Evolutionary conservation across 2,329 filamentous ascomycete genomes (phyloP).

Genomic region (Hypoxylon sp.): DNA sequence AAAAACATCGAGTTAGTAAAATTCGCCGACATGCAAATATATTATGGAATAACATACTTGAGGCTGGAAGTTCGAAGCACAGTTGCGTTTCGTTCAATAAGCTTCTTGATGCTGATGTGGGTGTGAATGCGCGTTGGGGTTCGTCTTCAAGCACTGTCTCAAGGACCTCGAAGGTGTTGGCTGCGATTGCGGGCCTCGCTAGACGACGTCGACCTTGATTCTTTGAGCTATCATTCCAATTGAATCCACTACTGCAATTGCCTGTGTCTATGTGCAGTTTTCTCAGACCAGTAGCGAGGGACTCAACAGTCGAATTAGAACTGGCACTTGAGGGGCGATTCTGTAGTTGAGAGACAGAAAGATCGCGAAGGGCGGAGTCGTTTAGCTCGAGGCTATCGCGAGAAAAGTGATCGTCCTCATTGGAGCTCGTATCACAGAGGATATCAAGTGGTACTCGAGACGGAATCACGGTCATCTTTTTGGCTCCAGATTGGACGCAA

Average conservation of each 20-base stretch:
- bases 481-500: constrained; percentile 37
- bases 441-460: constrained; percentile 48
- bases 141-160: constrained; percentile 53
- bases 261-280: constrained; percentile 52
- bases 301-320: constrained; percentile 50
- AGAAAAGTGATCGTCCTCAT: constrained; percentile 45
- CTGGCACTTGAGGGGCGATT: constrained; percentile 46
- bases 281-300: constrained; percentile 54
- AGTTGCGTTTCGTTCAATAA: constrained; percentile 39
- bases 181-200: constrained; percentile 47
- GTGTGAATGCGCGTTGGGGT: constrained; percentile 36
- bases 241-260: constrained; percentile 26
- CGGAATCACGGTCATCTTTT: constrained; percentile 48
- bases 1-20: constrained; percentile 31
- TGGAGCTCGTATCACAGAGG: constrained; percentile 48
- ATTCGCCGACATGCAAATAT: constrained; percentile 1
- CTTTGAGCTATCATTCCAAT: constrained; percentile 39
- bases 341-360: constrained; percentile 52
- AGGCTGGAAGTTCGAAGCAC: constrained; percentile 47
- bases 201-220: constrained; percentile 45
- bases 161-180: constrained; percentile 53
- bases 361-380: constrained; percentile 49
- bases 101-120: constrained; percentile 31
- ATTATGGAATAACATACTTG: constrained; percentile 44
- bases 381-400: constrained; percentile 35